Evolutionary conservation across 2,329 filamentous ascomycete species (phyloP).

Genomic region (Phialophora macrospora): DNA sequence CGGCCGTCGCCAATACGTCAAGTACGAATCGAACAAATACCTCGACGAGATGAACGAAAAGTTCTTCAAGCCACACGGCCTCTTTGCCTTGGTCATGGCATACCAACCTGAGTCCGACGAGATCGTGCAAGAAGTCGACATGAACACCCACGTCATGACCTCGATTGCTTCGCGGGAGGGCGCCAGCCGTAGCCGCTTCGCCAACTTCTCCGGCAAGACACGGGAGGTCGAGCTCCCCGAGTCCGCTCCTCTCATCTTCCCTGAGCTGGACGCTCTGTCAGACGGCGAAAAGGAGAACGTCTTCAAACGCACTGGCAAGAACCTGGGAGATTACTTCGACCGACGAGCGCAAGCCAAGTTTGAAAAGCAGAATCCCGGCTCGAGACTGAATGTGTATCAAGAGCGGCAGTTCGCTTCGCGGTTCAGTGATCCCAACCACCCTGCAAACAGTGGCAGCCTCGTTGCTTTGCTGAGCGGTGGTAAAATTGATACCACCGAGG

Average conservation of each 20-base stretch:
- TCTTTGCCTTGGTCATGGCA: conserved; percentile 61
- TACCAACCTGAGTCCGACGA: conserved; percentile 52
- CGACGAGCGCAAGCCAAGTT: conserved; percentile 53
- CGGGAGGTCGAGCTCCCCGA: conserved; percentile 50
- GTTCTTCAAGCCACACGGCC: conserved; percentile 61
- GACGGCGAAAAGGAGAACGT: conserved; percentile 32
- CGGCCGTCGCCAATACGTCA: conserved; percentile 24
- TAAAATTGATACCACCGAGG: conserved; percentile 18
- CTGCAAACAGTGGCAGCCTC: conserved; percentile 55
- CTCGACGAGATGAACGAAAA: conserved; percentile 61
- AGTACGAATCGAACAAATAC: conserved; percentile 55
- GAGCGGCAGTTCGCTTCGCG: conserved; percentile 51
- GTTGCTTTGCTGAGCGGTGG: conserved; percentile 56
- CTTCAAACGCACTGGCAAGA: conserved; percentile 38
- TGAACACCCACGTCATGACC: conserved; percentile 50
- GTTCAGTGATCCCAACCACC: conserved; percentile 58
- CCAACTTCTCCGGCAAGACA: conserved; percentile 34
- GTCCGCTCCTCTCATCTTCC: conserved; percentile 56
- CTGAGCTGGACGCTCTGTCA: conserved; percentile 39
- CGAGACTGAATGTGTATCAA: conserved; percentile 43
- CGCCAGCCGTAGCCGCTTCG: conserved; percentile 12
- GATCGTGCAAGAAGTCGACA: conserved; percentile 31
- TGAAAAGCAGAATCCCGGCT: conserved; percentile 48
- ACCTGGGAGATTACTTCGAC: conserved; percentile 57
- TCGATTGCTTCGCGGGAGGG: conserved; percentile 37